phyloP scores from a whole-genome alignment of 805 yeast genomes.

The Teunomyces funiuensis region DNA sequence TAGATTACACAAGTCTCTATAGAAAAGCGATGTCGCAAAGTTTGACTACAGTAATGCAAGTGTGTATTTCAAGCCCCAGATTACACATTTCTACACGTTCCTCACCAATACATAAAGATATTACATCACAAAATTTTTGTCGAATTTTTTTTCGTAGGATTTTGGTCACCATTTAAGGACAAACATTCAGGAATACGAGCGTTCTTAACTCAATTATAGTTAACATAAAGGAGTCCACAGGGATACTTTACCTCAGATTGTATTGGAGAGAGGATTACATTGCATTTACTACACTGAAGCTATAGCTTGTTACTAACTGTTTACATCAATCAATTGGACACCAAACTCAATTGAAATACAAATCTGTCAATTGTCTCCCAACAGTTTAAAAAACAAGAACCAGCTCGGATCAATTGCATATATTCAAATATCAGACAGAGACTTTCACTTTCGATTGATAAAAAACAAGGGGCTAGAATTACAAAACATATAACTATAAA shows the following conservation, averaged over 20 bases:
- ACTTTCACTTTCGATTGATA: not conserved
- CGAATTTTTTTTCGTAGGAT: slow-evolving; percentile 4
- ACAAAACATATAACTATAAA: not conserved
- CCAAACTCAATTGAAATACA: not conserved
- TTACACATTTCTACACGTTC: too few relatives aligned
- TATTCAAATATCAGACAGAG: too few relatives aligned
- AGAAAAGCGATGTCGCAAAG: too few relatives aligned
- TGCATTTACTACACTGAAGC: not conserved
- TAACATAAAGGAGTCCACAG: not conserved
- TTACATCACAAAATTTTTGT: slow-evolving; percentile 4
- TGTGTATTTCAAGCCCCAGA: too few relatives aligned
- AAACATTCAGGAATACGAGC: not conserved
- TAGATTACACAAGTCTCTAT: too few relatives aligned
- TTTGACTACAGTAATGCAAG: too few relatives aligned
- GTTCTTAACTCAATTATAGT: not conserved
- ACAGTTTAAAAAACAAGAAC: too few relatives aligned
- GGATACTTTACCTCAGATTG: not conserved
- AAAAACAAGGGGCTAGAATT: too few relatives aligned
- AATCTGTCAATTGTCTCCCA: slow-evolving; percentile 1
- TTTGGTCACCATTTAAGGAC: slow-evolving; percentile 3
- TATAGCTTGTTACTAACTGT: not conserved
- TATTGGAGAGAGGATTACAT: not conserved
- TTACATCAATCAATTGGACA: not conserved
- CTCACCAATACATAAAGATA: slow-evolving; percentile 1
- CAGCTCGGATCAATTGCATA: not conserved